Evolutionary conservation across 768 basidiomycete genomes (phyloP).

Genomic region (Phanerochaete carnosa): DNA sequence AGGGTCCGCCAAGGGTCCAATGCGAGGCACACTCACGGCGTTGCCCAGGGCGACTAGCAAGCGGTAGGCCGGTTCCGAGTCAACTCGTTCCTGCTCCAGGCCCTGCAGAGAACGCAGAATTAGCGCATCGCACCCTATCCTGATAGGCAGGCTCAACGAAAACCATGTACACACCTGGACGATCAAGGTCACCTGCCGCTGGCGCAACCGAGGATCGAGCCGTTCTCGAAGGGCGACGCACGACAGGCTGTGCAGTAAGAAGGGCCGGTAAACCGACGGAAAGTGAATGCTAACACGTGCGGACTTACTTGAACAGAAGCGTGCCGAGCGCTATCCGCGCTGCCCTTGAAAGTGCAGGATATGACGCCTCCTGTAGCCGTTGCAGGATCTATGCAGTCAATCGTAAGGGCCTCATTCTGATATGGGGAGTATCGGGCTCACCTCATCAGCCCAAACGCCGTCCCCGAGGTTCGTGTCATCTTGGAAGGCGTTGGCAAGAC

Average conservation of each 20-base stretch:
- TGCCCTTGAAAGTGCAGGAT: conserved; percentile 56
- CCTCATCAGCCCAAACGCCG: conserved; percentile 51
- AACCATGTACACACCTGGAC: conserved; percentile 38
- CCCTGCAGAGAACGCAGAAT: conserved; percentile 28
- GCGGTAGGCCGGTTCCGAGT: conserved; percentile 71
- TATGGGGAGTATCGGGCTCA: conserved; percentile 22
- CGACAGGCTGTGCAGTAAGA: conserved; percentile 48
- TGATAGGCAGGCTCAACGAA: neutral
- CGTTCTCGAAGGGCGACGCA: conserved; percentile 48
- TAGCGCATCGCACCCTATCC: neutral
- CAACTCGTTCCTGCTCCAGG: conserved; percentile 45
- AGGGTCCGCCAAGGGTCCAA: neutral
- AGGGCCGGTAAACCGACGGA: neutral
- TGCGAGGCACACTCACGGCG: conserved; percentile 36
- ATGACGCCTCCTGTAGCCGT: conserved; percentile 47
- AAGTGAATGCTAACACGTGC: neutral
- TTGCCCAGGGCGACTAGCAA: conserved; percentile 73
- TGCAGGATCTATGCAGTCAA: conserved; percentile 48
- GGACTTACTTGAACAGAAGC: conserved; percentile 80
- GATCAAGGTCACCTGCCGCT: conserved; percentile 42
- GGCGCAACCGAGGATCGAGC: conserved; percentile 36
- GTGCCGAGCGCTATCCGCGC: conserved; percentile 80
- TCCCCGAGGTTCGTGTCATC: conserved; percentile 43
- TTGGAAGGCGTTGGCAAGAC: conserved; percentile 76
- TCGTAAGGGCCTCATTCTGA: neutral